Conservation (phyloP, 2,329 filamentous ascomycete genomes). For the Penicillium brevicompactum region DNA sequence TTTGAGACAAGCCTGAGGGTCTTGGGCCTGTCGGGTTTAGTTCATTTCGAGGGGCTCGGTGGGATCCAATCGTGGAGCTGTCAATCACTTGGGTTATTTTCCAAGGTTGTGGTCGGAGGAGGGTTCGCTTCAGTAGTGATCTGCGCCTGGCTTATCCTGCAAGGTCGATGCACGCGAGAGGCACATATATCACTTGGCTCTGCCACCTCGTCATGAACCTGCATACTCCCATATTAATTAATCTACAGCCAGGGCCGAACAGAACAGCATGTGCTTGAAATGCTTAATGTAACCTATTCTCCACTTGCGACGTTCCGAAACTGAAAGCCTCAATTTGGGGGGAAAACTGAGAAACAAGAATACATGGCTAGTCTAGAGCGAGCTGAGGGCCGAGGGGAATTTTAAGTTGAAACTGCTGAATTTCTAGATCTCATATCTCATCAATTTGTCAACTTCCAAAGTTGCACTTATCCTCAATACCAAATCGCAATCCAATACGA, state of each 20-base stretch:
- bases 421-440: slow-evolving; percentile 4
- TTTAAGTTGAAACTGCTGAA: neutral
- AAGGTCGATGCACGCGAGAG: slow-evolving; percentile 3
- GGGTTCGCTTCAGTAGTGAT: slow-evolving; percentile 16
- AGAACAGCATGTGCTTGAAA: slow-evolving; percentile 1
- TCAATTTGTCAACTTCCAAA: neutral
- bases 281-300: neutral
- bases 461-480: neutral
- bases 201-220: slow-evolving; percentile 5
- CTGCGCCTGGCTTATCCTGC: neutral
- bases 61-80: neutral
- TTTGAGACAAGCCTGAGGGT: neutral
- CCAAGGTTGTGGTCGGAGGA: slow-evolving; percentile 8
- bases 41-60: neutral
- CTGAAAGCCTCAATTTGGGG: no score
- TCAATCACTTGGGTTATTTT: neutral
- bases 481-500: neutral
- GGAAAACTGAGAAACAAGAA: no score
- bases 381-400: no score
- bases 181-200: neutral
- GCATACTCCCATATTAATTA: neutral
- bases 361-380: no score
- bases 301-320: neutral
- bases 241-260: neutral
- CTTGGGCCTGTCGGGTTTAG: neutral